Conservation (phyloP, 257 asterid species). For the Penstemon newberryi region DNA sequence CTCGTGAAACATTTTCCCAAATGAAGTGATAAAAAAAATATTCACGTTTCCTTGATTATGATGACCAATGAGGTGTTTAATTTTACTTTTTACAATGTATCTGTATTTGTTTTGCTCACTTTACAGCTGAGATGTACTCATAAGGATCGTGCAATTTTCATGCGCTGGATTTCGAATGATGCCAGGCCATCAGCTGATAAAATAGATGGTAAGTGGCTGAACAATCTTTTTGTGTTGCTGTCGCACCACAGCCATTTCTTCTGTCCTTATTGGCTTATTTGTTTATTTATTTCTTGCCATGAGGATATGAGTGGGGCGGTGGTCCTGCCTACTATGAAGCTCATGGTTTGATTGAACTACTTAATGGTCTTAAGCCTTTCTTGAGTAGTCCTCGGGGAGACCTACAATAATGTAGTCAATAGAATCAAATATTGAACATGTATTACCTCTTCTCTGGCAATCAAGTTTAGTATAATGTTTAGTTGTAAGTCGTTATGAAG, state of each 20-base stretch:
- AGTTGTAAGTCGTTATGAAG: background rate
- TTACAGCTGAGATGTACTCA: constrained; percentile 62
- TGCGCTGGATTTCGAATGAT: constrained; percentile 56
- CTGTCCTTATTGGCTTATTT: background rate
- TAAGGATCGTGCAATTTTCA: constrained; percentile 40
- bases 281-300: constrained; percentile 7
- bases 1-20: no score
- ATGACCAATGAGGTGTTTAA: background rate
- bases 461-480: background rate
- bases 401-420: background rate
- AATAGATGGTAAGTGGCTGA: constrained; percentile 50
- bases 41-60: no score
- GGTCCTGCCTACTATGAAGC: background rate
- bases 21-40: no score
- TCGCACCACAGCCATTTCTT: constrained; percentile 4
- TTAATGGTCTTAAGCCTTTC: background rate
- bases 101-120: constrained; percentile 12
- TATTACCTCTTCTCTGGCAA: background rate
- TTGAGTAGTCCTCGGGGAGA: background rate
- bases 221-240: constrained; percentile 13
- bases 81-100: background rate
- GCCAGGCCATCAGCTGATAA: constrained; percentile 48
- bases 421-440: constrained; percentile 1
- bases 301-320: background rate
- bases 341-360: constrained; percentile 2